These are phyloP conservation scores for Alternaria brassicae DNA, from an alignment of 2,329 filamentous ascomycete species.

Conservation along the genomic window DNA sequence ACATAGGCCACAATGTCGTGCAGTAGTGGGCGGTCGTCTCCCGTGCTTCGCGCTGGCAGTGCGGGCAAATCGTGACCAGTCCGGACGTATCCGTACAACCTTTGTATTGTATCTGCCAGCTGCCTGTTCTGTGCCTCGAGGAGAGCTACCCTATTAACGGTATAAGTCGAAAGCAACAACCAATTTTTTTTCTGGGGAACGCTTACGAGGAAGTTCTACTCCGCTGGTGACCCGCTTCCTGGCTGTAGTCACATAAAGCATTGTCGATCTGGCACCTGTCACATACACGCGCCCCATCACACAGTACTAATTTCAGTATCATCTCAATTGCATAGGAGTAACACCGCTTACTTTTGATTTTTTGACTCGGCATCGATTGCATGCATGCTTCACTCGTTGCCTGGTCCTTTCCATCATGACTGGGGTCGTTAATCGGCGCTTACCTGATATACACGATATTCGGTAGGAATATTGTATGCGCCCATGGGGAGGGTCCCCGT, in stretches of 20 bases:
- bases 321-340: background rate
- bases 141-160: background rate
- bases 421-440: background rate
- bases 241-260: background rate
- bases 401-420: conserved; percentile 1
- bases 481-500: background rate
- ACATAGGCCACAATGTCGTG: conserved; percentile 2
- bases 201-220: background rate
- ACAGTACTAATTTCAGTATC: conserved; percentile 2
- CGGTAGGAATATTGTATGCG: background rate
- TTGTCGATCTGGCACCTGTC: background rate
- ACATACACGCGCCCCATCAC: background rate
- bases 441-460: background rate
- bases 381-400: conserved; percentile 15
- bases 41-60: background rate
- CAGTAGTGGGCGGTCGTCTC: background rate
- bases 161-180: background rate
- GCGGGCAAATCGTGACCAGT: background rate
- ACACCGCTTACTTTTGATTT: conserved; percentile 13
- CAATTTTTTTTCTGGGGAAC: background rate
- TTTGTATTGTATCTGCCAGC: background rate
- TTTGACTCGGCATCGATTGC: conserved; percentile 10
- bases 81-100: background rate
- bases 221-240: background rate
- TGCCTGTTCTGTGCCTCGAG: conserved; percentile 3